Conservation (phyloP, 2,329 filamentous ascomycete genomes). For the Phoma sp. region DNA sequence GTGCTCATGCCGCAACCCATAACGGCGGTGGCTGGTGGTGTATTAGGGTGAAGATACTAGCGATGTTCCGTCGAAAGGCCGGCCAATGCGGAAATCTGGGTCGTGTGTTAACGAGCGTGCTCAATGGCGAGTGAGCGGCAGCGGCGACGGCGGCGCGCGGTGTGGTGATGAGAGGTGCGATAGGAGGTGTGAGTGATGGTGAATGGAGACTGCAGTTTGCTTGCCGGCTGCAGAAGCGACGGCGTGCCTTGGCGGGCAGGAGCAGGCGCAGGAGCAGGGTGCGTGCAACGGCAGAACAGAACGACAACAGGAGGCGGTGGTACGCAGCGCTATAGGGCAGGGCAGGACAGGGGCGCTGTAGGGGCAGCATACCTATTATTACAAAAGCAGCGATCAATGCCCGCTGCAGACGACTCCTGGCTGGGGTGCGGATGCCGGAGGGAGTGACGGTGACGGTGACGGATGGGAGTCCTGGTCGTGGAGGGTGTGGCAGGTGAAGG, state of each 20-base stretch:
- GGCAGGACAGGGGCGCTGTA: no score
- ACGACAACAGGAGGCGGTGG: background rate
- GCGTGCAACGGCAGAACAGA: slow-evolving; percentile 13
- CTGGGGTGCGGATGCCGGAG: slow-evolving; percentile 5
- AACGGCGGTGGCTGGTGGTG: slow-evolving; percentile 54
- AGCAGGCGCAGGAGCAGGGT: slow-evolving; percentile 1
- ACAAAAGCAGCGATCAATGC: slow-evolving; percentile 20
- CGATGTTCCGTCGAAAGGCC: slow-evolving; percentile 40
- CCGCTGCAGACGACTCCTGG: slow-evolving; percentile 9
- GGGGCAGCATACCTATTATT: slow-evolving; percentile 38
- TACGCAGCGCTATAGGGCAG: no score
- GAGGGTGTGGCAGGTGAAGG: slow-evolving; percentile 29
- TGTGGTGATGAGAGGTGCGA: slow-evolving; percentile 3
- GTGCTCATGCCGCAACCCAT: slow-evolving; percentile 99
- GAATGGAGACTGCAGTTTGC: background rate
- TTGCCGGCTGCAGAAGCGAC: slow-evolving; percentile 3
- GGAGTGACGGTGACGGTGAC: background rate
- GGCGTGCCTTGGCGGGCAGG: slow-evolving; percentile 18
- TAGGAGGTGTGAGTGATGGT: background rate
- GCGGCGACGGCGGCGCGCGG: background rate
- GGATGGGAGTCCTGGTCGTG: slow-evolving; percentile 7
- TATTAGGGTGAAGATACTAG: slow-evolving; percentile 39
- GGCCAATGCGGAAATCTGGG: slow-evolving; percentile 43
- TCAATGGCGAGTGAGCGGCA: background rate
- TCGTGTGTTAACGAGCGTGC: slow-evolving; percentile 11